phyloP scores from a whole-genome alignment of 495 filamentous ascomycete species.

The Cetradonia linearis region DNA sequence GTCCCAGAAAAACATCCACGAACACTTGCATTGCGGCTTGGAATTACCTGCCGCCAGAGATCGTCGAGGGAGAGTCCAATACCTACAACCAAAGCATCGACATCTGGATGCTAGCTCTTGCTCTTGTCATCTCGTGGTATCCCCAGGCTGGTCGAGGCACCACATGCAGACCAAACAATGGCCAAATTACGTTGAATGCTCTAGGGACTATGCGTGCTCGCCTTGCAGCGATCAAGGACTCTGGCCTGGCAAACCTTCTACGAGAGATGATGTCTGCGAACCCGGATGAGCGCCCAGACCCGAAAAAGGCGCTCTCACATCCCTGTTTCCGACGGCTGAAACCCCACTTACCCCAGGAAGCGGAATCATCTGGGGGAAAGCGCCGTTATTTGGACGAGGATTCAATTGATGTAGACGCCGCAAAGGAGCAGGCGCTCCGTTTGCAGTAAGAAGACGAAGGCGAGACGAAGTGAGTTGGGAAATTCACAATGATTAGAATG shows the following conservation, averaged over 20 bases:
- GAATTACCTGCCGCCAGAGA: not conserved
- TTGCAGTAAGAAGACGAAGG: not conserved
- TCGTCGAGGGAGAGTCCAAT: not conserved
- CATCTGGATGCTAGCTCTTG: not conserved
- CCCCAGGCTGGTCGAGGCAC: not conserved
- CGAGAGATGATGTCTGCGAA: not conserved
- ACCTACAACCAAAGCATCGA: not conserved
- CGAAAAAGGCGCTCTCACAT: not conserved
- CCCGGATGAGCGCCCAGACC: not conserved
- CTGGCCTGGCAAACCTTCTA: not conserved
- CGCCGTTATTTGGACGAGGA: not conserved
- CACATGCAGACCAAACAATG: not conserved
- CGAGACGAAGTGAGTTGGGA: not conserved
- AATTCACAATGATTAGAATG: not conserved
- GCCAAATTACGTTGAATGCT: not conserved
- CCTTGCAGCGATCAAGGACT: not conserved
- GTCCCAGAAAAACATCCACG: not conserved
- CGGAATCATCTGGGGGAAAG: not conserved
- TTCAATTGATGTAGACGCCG: not conserved
- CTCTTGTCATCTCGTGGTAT: not conserved
- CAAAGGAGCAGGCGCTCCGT: not conserved
- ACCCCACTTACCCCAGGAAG: not conserved
- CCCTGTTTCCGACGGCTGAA: not conserved
- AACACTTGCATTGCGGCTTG: not conserved
- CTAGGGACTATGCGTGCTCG: not conserved